Evolutionary conservation across 768 basidiomycete species (phyloP), one percentile per base, ranked within the genome.

Genomic region (Naganishia friedmannii): DNA sequence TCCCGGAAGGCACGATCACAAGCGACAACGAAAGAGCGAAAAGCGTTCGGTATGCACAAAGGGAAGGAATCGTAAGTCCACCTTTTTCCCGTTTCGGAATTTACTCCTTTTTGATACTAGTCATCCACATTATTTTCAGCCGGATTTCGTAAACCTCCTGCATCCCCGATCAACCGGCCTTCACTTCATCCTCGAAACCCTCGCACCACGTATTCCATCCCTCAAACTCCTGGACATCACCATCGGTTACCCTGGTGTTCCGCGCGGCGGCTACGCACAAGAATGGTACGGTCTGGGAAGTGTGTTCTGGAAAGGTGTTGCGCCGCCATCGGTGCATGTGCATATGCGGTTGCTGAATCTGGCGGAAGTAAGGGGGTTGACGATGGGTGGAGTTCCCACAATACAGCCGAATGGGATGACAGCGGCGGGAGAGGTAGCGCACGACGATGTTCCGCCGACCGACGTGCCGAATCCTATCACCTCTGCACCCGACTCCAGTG

Each of bases 1-100:
- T 94, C 79, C 96, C 96, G 0, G 96, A 99, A 80, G 96, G 96
- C 34, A 97, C 95, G 4, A 88, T 98, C 31, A 89, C 94, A 17
- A 93, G 91, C 80, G 85, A 86, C 72, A 84, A 93, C 72, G 98
- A 94, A 4, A 82, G 92, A 56, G 92, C 92, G 0, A 84, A 89
- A 73, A 93, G 90, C 80, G 87, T 87, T 82, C 89, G 88, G 75
- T 98, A 88, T 77, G 93, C 94, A 6, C 88, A 92, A 69, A 93
- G 91, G 82, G 86, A 88, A 76, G 91, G 90, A 7, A 88, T 95
- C 69, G 93, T 95, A 77, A 83, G 93, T 86, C 29, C 34, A 37
- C 42, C 15, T 2, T 13, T 42, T 15, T 8, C 42, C 15, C 42
- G 42, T 13, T 17, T 13, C 15, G 42, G 42, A 8, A 8, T 10